Conservation (phyloP, 148 eudicot species). For the Diospyros lotus region DNA sequence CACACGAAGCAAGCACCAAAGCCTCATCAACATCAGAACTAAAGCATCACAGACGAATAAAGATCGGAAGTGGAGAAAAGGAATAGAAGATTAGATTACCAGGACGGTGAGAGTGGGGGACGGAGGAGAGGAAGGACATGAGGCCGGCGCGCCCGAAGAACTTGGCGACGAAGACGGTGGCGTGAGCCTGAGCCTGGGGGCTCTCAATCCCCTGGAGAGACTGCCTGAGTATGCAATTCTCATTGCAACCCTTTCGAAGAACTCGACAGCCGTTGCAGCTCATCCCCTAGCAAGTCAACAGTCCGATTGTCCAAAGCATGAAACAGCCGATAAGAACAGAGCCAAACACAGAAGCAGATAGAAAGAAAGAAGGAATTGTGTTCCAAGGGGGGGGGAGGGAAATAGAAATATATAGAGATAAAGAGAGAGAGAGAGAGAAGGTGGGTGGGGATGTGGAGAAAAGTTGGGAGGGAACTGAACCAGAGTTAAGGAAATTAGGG, state of each 20-base stretch:
- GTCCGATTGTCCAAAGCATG: too few relatives aligned
- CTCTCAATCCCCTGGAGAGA: conserved; percentile 6
- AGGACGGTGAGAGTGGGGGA: conserved; percentile 20
- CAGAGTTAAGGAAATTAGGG: too few relatives aligned
- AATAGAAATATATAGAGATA: neutral
- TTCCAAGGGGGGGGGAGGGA: neutral
- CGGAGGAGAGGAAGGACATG: conserved; percentile 22
- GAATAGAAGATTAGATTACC: neutral
- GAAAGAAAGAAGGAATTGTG: too few relatives aligned
- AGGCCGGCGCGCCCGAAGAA: conserved; percentile 27
- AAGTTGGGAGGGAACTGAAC: neutral
- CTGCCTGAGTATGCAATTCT: conserved; percentile 20
- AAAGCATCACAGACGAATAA: neutral
- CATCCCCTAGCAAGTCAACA: neutral
- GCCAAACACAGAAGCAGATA: too few relatives aligned
- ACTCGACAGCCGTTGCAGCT: conserved; percentile 26
- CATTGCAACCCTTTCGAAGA: conserved; percentile 21
- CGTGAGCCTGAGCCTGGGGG: conserved; percentile 23
- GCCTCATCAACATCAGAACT: neutral
- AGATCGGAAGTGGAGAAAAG: neutral
- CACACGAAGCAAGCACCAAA: neutral
- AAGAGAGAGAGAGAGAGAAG: neutral
- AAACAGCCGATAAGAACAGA: too few relatives aligned
- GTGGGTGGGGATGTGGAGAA: neutral
- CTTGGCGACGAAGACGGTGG: conserved; percentile 24